Base-by-base conservation (phyloP, 2,329 filamentous ascomycete genomes). In the Byssochlamys sp. region DNA sequence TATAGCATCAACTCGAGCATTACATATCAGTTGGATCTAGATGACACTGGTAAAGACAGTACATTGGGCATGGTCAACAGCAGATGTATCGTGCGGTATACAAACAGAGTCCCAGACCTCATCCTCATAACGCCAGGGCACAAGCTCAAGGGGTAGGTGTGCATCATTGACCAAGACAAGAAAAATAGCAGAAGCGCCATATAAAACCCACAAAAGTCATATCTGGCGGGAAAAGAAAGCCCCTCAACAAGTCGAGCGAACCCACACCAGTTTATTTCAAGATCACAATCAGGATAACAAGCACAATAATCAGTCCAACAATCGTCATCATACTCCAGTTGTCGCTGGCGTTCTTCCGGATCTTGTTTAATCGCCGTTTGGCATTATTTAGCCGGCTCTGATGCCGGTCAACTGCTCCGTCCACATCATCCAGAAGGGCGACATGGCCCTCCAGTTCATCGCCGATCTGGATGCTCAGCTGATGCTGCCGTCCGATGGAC, bases 361-460 rank as follows among this genome's bases (percentile, higher is more conserved):
- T 84, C 62, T 81, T 82, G 48, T 86, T 86, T 60, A 99, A 76
- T 64, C 86, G 80, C 63, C 82, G 83, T 65, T 84, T 82, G 31
- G 92, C 94, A 9, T 89, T 80, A 63, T 91, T 84, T 55, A 99
- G 78, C 54, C 89, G 84, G 27, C 78, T 79, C 71, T 87, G 83
- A 75, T 97, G 91, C 58, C 91, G 79, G 71, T 96, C 91, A 6
- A 91, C 88, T 24, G 87, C 82, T 51, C 82, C 82, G 69, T 97
- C 94, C 51, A 95, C 85, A 66, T 96, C 92, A 71, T 96, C 92
- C 29, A 99, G 79, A 79, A 99, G 80, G 65, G 87, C 81, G 39
- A 95, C 88, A 67, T 99, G 94, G 64, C 85, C 87, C 66, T 97
- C 94, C 35, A 99, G 80, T 79, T 99, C 94, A 71, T 96, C 89